Evolutionary conservation across 148 eudicot species (phyloP).

Genomic region (Arctostaphylos glauca): DNA sequence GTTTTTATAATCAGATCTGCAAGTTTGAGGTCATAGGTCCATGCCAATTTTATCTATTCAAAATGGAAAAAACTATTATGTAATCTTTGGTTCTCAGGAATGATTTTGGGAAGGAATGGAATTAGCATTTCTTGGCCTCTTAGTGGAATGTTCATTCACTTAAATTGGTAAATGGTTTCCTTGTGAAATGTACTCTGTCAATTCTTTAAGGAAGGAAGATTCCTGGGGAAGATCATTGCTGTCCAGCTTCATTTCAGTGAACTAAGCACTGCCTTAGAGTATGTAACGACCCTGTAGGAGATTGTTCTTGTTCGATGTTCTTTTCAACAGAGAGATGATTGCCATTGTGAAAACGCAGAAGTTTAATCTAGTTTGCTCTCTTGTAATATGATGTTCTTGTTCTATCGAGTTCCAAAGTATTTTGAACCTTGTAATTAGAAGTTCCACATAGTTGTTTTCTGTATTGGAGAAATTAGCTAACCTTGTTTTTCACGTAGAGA

Average conservation of each 20-base stretch:
- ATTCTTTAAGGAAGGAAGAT: neutral
- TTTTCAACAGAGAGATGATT: neutral
- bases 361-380: neutral
- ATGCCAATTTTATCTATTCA: neutral
- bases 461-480: slow-evolving; percentile 6
- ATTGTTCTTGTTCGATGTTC: neutral
- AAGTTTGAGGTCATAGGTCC: slow-evolving; percentile 2
- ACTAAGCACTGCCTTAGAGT: slow-evolving; percentile 3
- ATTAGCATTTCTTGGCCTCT: neutral
- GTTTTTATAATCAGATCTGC: neutral
- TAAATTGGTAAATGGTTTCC: neutral
- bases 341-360: slow-evolving; percentile 8
- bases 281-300: neutral
- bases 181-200: neutral
- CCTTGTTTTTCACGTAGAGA: slow-evolving; percentile 2
- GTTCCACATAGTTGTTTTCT: slow-evolving; percentile 1
- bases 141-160: neutral
- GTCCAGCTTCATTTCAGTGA: neutral
- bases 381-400: neutral
- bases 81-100: neutral
- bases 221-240: neutral
- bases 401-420: neutral
- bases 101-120: slow-evolving; percentile 1
- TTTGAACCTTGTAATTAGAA: slow-evolving; percentile 7
- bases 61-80: neutral